Base-by-base conservation (phyloP, 1,284 basidiomycete genomes). In the Cutaneotrichosporon curvatum region DNA sequence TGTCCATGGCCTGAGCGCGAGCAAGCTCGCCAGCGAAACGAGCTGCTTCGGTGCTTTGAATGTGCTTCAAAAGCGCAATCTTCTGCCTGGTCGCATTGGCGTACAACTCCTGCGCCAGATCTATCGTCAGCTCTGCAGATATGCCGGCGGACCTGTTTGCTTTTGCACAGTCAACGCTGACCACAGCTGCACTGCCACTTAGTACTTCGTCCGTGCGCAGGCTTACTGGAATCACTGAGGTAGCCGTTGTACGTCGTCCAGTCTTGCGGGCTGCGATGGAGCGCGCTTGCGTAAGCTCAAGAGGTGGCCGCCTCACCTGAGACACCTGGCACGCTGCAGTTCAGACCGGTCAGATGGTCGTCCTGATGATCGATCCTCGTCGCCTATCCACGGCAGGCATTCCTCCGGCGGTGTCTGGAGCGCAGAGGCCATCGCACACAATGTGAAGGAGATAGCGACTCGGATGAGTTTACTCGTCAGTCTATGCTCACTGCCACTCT, bases 261-360 rank as follows among this genome's bases (percentile, higher is more conserved):
- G 43, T 72, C 70, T 42, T 72, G 70, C 1, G 67, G 63, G 44
- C 68, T 70, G 15, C 70, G 58, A 50, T 71, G 66, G 2, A 72
- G 43, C 2, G 67, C 61, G 6, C 70, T 72, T 16, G n/a, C 33
- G 15, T 15, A 14, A 48, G 31, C 23, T 40, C 30, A 46, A 38
- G 34, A 16, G 5, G 25, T 6, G 15, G 19, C 10, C 8, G 12
- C 49, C 62, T 54, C 33, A 62, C 65, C 51, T 46, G 20, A 65
- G 44, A 51, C 63, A 66, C 35, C n/a, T 37, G 15, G 39, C 11
- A 4, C 41, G 34, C 28, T 44, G 23, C 32, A 1, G 4, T 14
- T 20, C 40, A 4, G 22, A 35, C 32, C 18, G 31, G 3, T 48
- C 25, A 28, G 30, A 16, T 3, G 18, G 7, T 46, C 33, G 39